Percentiles rank a stretch among this genome's conserved stretches.
Conservation (phyloP, 805 yeast species). For the Sugiyamaella qingdaonensis region DNA sequence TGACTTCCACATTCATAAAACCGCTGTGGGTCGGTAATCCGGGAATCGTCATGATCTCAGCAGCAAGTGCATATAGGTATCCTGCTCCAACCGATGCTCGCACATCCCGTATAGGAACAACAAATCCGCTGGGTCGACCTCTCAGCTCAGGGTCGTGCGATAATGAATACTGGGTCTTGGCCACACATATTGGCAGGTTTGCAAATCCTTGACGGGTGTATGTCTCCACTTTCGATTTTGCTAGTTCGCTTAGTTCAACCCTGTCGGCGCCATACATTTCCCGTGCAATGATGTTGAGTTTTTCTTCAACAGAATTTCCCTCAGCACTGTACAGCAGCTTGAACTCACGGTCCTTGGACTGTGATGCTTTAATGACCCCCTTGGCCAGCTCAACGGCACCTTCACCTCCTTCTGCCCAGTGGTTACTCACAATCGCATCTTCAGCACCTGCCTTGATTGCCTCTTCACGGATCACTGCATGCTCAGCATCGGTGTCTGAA, state of each 20-base stretch:
- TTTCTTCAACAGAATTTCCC: slow-evolving; percentile 66
- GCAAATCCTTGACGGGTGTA: slow-evolving; percentile 86
- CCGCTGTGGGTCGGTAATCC: slow-evolving; percentile 96
- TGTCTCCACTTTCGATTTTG: slow-evolving; percentile 72
- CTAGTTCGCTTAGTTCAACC: slow-evolving; percentile 78
- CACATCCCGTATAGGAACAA: slow-evolving; percentile 89
- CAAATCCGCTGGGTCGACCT: slow-evolving; percentile 94
- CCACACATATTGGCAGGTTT: slow-evolving; percentile 90
- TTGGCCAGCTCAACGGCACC: slow-evolving; percentile 84
- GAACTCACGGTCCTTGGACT: slow-evolving; percentile 46
- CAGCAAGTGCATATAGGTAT: slow-evolving; percentile 91
- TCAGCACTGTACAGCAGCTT: slow-evolving; percentile 67
- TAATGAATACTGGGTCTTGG: slow-evolving; percentile 94
- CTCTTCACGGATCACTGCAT: slow-evolving; percentile 70
- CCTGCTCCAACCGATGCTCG: slow-evolving; percentile 97
- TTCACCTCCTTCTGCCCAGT: slow-evolving; percentile 93
- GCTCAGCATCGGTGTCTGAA: slow-evolving; percentile 76
- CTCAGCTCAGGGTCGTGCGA: slow-evolving; percentile 91
- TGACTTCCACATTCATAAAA: slow-evolving; percentile 93
- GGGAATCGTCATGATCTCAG: slow-evolving; percentile 95
- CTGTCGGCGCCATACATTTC: slow-evolving; percentile 91
- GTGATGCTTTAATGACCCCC: slow-evolving; percentile 72
- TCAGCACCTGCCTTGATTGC: slow-evolving; percentile 86
- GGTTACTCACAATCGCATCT: slow-evolving; percentile 85
- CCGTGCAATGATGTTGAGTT: slow-evolving; percentile 71